Evolutionary conservation across 495 filamentous ascomycete species (phyloP).

Genomic region (Penicillium canescens): DNA sequence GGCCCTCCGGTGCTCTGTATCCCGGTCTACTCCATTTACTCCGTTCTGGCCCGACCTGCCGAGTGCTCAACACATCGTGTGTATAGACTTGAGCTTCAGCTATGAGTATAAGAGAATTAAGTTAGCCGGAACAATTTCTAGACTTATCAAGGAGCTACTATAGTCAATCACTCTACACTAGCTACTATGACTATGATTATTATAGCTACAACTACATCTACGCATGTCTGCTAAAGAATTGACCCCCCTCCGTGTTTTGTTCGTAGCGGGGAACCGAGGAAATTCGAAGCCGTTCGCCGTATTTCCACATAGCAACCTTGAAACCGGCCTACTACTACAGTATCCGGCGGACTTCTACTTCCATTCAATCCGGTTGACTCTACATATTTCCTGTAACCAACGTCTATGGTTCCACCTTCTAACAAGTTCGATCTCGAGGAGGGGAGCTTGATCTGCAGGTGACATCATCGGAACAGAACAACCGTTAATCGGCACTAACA

Average conservation of each 20-base stretch:
- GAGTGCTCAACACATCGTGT: too few relatives aligned
- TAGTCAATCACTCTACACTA: neutral
- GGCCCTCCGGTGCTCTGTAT: neutral
- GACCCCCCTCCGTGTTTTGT: constrained; percentile 42
- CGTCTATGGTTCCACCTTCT: too few relatives aligned
- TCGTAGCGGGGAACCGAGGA: constrained; percentile 37
- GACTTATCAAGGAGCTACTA: too few relatives aligned
- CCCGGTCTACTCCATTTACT: neutral
- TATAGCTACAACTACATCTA: too few relatives aligned
- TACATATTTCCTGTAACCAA: too few relatives aligned
- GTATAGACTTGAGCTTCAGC: neutral
- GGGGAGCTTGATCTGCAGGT: too few relatives aligned
- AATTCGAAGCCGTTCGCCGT: constrained; percentile 30
- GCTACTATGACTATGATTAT: neutral
- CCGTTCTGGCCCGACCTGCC: constrained; percentile 4
- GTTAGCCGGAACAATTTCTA: too few relatives aligned
- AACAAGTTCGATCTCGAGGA: too few relatives aligned
- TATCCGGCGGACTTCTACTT: neutral
- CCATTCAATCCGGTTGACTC: too few relatives aligned
- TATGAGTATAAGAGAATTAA: neutral
- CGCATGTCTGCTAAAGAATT: constrained; percentile 9
- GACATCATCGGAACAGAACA: too few relatives aligned
- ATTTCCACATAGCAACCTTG: constrained; percentile 10
- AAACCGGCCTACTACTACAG: neutral
- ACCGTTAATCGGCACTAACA: too few relatives aligned